These are phyloP conservation scores for Phoenix roebelenii DNA, from an alignment of 176 grass and related monocot genomes.

Conservation along the genomic window DNA sequence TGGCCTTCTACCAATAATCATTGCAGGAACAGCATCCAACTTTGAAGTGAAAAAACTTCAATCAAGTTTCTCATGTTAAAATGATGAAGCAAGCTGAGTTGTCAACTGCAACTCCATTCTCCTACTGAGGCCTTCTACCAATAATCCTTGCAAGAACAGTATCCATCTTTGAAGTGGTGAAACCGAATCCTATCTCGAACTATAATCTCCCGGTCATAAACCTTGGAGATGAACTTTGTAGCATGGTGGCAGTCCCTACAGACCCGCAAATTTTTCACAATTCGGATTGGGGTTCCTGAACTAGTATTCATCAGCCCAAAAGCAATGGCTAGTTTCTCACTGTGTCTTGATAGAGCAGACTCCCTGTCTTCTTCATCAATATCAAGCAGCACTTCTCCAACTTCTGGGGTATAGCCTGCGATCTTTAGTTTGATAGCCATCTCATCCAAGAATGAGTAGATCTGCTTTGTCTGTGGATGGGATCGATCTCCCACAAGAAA, in stretches of 20 bases:
- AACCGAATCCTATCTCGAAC: constrained; percentile 15
- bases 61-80: too few species aligned
- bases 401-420: constrained; percentile 9
- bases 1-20: constrained; percentile 7
- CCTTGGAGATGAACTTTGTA: constrained; percentile 13
- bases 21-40: constrained; percentile 11
- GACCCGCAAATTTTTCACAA: constrained; percentile 15
- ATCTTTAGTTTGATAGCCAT: constrained; percentile 11
- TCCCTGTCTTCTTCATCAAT: constrained; percentile 11
- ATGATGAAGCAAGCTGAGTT: too few species aligned
- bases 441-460: constrained; percentile 12
- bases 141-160: constrained; percentile 18
- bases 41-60: constrained; percentile 8
- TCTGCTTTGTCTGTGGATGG: constrained; percentile 2
- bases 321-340: constrained; percentile 18
- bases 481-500: constrained; percentile 7
- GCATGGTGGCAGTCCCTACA: constrained; percentile 15
- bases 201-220: constrained; percentile 9
- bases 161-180: constrained; percentile 18
- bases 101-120: background rate
- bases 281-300: constrained; percentile 5
- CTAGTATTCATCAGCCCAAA: constrained; percentile 12
- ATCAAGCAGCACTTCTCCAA: constrained; percentile 16
- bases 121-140: constrained; percentile 2
- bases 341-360: constrained; percentile 10